These are phyloP conservation scores for Eucalyptus cloeziana DNA, from an alignment of 345 rosid species.

Conservation along the genomic window DNA sequence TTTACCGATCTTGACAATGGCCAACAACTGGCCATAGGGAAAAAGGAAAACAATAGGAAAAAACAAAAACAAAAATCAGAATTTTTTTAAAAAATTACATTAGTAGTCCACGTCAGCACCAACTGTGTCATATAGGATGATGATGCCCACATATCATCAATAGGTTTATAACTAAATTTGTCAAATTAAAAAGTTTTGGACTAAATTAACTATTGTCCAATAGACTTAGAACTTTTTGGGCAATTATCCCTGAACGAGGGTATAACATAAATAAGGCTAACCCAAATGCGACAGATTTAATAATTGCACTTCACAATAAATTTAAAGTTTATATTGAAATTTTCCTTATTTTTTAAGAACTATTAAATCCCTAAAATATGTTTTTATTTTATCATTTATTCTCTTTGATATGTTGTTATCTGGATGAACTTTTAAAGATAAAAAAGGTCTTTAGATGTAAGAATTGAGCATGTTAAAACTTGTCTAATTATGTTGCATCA, in stretches of 20 bases:
- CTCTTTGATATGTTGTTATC: not conserved
- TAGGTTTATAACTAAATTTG: not conserved
- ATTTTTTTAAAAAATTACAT: fast-evolving
- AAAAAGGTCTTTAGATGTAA: not conserved
- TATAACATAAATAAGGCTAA: not conserved
- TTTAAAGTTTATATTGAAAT: not conserved
- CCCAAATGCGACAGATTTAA: not conserved
- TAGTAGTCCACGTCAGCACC: not conserved
- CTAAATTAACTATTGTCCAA: not conserved
- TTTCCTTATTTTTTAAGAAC: not conserved
- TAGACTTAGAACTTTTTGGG: not conserved
- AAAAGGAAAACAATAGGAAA: not conserved
- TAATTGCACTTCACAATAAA: not conserved
- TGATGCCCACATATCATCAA: not conserved
- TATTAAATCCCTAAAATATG: not conserved
- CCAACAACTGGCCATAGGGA: not conserved
- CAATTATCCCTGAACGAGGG: not conserved
- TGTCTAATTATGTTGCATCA: not conserved
- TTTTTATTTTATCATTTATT: not conserved
- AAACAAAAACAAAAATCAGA: not conserved
- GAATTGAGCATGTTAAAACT: not conserved
- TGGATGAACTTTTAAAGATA: not conserved
- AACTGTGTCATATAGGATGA: not conserved
- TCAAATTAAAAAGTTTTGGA: not conserved
- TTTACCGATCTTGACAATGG: not conserved